Evolutionary conservation across 164 flowering plant genomes (phyloP).

Genomic region (Sedum album): DNA sequence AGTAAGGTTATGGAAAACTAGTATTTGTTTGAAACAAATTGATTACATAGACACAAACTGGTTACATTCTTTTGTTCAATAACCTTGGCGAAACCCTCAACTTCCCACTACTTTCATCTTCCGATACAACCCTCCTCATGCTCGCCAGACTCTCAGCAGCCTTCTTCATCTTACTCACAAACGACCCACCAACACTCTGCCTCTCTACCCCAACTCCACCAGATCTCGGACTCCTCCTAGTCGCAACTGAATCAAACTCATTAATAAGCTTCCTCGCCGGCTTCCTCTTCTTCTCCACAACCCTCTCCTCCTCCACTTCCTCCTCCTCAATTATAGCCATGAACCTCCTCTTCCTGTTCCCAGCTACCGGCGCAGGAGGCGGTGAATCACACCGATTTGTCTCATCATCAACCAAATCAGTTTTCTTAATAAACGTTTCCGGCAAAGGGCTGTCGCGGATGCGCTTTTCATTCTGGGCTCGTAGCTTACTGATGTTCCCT

Average conservation of each 20-base stretch:
- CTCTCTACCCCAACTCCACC: constrained; percentile 12
- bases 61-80: too few relatives aligned
- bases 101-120: too few relatives aligned
- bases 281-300: constrained; percentile 8
- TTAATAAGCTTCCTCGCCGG: constrained; percentile 13
- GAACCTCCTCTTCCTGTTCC: constrained; percentile 24
- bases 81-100: too few relatives aligned
- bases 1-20: too few relatives aligned
- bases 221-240: neutral
- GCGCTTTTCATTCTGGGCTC: constrained; percentile 29
- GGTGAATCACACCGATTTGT: constrained; percentile 19
- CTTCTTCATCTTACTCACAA: constrained; percentile 9
- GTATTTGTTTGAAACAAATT: too few relatives aligned
- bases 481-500: constrained; percentile 52
- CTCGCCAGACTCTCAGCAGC: constrained; percentile 6
- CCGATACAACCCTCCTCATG: constrained; percentile 13
- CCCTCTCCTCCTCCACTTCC: constrained; percentile 9
- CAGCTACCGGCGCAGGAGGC: constrained; percentile 40
- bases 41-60: too few relatives aligned
- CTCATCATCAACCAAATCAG: neutral
- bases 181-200: constrained; percentile 8
- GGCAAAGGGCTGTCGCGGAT: neutral
- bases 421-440: neutral
- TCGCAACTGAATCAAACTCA: constrained; percentile 37
- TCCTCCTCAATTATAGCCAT: constrained; percentile 20